Base-by-base conservation (phyloP, 805 yeast species). In the Sugiyamaella smithiae region DNA sequence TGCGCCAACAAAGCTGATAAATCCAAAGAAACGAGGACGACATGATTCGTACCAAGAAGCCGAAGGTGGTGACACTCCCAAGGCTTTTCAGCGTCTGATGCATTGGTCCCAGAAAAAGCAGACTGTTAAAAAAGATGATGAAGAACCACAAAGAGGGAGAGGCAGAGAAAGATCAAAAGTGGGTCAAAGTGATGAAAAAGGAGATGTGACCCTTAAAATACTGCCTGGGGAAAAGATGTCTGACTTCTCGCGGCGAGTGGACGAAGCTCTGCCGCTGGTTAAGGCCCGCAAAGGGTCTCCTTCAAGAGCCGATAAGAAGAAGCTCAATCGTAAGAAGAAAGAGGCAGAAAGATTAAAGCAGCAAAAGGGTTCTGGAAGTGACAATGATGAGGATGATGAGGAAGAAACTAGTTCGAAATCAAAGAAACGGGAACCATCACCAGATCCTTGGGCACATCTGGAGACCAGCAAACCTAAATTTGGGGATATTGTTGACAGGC, bases 391-490 rank as follows among this genome's bases (percentile, higher is more conserved):
- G 31, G 42, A 53, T 14, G 46, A 32, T 17, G 56, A 41, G 4
- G 41, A 41, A 12, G 47, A 24, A 4, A 16, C 16, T 16, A 8
- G 20, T 24, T 31, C 22, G 26, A 44, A 31, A 44, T 14, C 16
- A 12, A 43, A 45, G 44, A 54, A 52, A 51, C 51, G 65, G 42
- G 68, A 60, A 16, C 51, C 59, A n/a, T 69, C 71, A 8, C 74
- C 73, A n/a, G 75, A 70, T 56, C 70, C 73, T 2, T 70, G 73
- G 73, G 67, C 67, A 9, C 52, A 53, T 6, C 55, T 70, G 25
- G 59, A 66, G n/a, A 48, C 58, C n/a, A 46, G 45, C 20, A 25
- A 37, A 32, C 71, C 74, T 25, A 68, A 67, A 53, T 70, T 70
- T 48, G 72, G 72, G 5, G 75, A 70, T 22, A 67, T 67, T 3